Conservation (phyloP, 345 rosid species). For the Camelina hispida region DNA sequence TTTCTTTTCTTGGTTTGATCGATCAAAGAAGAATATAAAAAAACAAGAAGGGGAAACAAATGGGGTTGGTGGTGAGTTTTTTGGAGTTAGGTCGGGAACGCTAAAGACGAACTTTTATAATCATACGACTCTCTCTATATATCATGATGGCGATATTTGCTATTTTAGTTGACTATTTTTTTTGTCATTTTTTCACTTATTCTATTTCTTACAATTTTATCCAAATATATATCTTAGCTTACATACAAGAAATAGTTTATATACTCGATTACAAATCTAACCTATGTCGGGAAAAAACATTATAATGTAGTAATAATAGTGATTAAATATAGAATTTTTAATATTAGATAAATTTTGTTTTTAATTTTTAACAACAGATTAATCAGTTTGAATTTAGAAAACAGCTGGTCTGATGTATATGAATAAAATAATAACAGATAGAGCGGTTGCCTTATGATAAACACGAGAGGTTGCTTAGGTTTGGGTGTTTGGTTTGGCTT, state of each 20-base stretch:
- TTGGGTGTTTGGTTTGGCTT: constrained; percentile 16
- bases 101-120: constrained; percentile 6
- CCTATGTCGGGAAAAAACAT: neutral
- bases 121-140: neutral
- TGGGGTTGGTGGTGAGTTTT: constrained; percentile 39
- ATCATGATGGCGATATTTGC: constrained; percentile 7
- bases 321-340: neutral
- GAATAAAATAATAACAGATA: neutral
- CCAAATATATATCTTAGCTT: neutral
- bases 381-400: neutral
- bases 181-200: neutral
- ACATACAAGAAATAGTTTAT: neutral
- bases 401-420: neutral
- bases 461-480: constrained; percentile 35
- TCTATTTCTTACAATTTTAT: neutral
- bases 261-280: neutral
- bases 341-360: neutral
- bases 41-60: constrained; percentile 3
- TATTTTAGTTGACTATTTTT: constrained; percentile 24
- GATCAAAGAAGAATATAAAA: constrained; percentile 17
- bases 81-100: constrained; percentile 39
- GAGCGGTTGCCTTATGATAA: constrained; percentile 33
- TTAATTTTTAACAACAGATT: neutral
- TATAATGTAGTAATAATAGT: neutral
- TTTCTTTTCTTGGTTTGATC: constrained; percentile 30